Percentiles rank a stretch among this genome's conserved stretches.
Evolutionary conservation across 176 grass and related monocot genomes (phyloP).

Genomic region (Neostapfia colusana): DNA sequence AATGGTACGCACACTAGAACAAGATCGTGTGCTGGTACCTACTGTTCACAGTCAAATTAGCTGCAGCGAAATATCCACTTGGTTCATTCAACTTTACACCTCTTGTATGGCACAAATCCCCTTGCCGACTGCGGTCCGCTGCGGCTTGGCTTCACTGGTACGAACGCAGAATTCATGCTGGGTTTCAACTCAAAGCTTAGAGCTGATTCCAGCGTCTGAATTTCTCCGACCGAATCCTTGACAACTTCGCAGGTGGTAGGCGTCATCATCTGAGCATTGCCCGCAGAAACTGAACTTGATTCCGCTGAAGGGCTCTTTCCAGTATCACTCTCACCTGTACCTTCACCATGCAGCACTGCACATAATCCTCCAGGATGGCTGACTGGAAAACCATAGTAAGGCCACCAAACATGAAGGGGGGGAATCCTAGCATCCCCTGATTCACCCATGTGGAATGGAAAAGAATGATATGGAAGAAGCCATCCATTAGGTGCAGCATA

Average conservation of each 20-base stretch:
- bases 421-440: conserved; percentile 20
- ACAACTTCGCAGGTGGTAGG: not conserved
- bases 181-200: conserved; percentile 43
- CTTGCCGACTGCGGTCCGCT: conserved; percentile 23
- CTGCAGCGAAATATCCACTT: not conserved
- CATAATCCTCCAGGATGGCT: conserved; percentile 13
- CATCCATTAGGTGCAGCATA: conserved; percentile 28
- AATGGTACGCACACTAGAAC: conserved; percentile 12
- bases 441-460: conserved; percentile 18
- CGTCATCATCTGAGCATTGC: not conserved
- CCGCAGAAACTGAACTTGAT: conserved; percentile 25
- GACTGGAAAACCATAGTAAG: conserved; percentile 34
- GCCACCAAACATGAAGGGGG: conserved; percentile 43
- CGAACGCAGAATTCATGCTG: conserved; percentile 54
- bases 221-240: not conserved
- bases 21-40: conserved; percentile 9
- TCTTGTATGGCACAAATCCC: conserved; percentile 64
- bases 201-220: not conserved
- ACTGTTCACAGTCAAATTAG: conserved; percentile 50
- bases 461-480: conserved; percentile 30
- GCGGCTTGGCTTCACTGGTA: conserved; percentile 43
- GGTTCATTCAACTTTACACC: conserved; percentile 43
- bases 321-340: conserved; percentile 1
- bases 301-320: conserved; percentile 16
- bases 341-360: not conserved